Conservation (phyloP, 169 alveolate genomes). For the Cryptosporidium tyzzeri region DNA sequence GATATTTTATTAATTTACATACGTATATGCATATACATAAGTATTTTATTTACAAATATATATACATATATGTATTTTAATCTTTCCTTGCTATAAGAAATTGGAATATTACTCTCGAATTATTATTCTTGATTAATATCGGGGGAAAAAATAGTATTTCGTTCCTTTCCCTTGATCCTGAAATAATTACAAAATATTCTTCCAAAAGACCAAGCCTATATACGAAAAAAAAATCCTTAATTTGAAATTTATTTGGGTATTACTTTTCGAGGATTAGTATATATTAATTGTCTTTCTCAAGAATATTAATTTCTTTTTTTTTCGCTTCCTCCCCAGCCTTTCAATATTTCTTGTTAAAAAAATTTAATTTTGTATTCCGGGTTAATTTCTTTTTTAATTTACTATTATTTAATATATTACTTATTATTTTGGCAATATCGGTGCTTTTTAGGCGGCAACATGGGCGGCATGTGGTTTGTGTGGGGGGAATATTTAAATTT, state of each 20-base stretch:
- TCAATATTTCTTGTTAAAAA: background rate
- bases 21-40: background rate
- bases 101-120: background rate
- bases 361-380: slow-evolving; percentile 1
- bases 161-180: background rate
- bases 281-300: background rate
- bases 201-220: background rate
- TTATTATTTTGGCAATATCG: slow-evolving; percentile 11
- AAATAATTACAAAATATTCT: background rate
- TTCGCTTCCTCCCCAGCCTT: background rate
- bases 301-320: background rate
- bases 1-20: background rate
- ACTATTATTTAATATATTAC: background rate
- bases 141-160: background rate
- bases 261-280: background rate
- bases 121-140: too few relatives aligned
- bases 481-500: slow-evolving; percentile 6
- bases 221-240: background rate
- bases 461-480: background rate
- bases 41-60: background rate
- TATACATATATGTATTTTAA: background rate
- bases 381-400: background rate
- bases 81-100: background rate
- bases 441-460: slow-evolving; percentile 11
- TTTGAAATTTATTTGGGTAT: background rate